Percentiles rank a stretch among this genome's conserved stretches.
phyloP scores from a whole-genome alignment of 352 stramenopile species.

The Albugo laibachii region DNA sequence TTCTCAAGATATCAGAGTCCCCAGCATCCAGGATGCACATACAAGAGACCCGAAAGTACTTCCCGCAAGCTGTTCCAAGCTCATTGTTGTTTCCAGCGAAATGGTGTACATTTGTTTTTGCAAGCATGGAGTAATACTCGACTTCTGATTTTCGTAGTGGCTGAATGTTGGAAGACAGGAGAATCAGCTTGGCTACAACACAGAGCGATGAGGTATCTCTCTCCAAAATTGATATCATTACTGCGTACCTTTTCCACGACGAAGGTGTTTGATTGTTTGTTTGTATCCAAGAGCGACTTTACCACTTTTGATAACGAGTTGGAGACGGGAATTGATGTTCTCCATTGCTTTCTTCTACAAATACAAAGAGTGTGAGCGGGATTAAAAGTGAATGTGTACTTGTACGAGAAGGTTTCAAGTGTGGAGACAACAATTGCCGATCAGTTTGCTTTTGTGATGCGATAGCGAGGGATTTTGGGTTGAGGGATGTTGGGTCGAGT shows the following conservation, averaged over 20 bases:
- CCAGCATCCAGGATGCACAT: slow-evolving; percentile 92
- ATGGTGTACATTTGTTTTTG: slow-evolving; percentile 96
- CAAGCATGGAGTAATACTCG: slow-evolving; percentile 99
- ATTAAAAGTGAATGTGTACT: neutral
- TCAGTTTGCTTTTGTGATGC: slow-evolving; percentile 10
- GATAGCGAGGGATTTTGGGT: neutral
- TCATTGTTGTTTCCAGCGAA: slow-evolving; percentile 97
- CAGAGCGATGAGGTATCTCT: neutral
- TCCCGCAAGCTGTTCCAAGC: slow-evolving; percentile 97
- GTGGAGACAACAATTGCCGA: slow-evolving; percentile 3
- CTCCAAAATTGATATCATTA: neutral
- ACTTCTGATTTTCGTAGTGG: slow-evolving; percentile 97
- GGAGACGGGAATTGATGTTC: slow-evolving; percentile 98
- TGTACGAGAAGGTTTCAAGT: neutral
- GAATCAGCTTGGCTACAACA: slow-evolving; percentile 86
- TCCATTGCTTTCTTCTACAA: slow-evolving; percentile 95
- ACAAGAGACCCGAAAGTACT: slow-evolving; percentile 97
- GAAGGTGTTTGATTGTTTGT: slow-evolving; percentile 93
- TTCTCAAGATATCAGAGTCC: slow-evolving; percentile 97
- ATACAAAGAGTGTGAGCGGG: slow-evolving; percentile 6
- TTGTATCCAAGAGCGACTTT: slow-evolving; percentile 99
- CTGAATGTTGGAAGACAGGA: slow-evolving; percentile 96
- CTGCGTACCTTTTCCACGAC: slow-evolving; percentile 76
- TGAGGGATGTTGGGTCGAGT: slow-evolving; percentile 1
- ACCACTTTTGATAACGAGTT: slow-evolving; percentile 98